A percentile compares a stretch with the other conserved stretches of the same genome.
These are phyloP conservation scores for Fusarium sp. DNA, from an alignment of 2,329 filamentous ascomycete species.

Conservation along the genomic window DNA sequence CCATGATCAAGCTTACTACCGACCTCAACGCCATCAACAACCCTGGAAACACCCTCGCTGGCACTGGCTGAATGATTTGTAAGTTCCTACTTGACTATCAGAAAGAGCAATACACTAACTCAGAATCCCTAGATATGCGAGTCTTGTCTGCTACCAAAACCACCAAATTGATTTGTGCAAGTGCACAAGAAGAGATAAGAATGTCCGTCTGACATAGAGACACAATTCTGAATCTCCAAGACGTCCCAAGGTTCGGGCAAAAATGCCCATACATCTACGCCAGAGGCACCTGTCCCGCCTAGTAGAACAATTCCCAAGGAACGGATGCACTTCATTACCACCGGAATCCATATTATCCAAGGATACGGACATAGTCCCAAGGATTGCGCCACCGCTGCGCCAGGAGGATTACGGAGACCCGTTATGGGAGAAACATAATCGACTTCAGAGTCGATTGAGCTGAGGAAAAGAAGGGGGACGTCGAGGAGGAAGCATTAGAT, in stretches of 20 bases:
- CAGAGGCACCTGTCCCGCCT: slow-evolving; percentile 34
- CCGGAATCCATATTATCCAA: slow-evolving; percentile 34
- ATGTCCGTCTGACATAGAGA: slow-evolving; percentile 41
- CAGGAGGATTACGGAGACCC: slow-evolving; percentile 29
- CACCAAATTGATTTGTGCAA: slow-evolving; percentile 35
- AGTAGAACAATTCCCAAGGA: slow-evolving; percentile 27
- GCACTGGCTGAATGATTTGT: slow-evolving; percentile 49
- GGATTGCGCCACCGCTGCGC: slow-evolving; percentile 32
- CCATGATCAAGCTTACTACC: slow-evolving; percentile 63
- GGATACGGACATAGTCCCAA: slow-evolving; percentile 27
- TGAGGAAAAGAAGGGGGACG: slow-evolving; percentile 17
- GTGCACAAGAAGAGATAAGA: slow-evolving; percentile 39
- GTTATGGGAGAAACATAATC: slow-evolving; percentile 20
- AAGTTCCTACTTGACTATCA: slow-evolving; percentile 1
- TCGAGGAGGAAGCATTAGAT: slow-evolving; percentile 15
- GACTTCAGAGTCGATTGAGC: slow-evolving; percentile 30
- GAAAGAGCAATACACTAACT: slow-evolving; percentile 14
- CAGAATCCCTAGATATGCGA: slow-evolving; percentile 15
- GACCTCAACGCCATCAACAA: slow-evolving; percentile 44
- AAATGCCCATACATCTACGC: slow-evolving; percentile 36
- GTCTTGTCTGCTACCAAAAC: slow-evolving; percentile 44
- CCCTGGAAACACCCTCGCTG: slow-evolving; percentile 41
- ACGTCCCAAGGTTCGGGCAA: slow-evolving; percentile 27
- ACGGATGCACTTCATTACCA: slow-evolving; percentile 32
- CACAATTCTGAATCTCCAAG: slow-evolving; percentile 40